Evolutionary conservation across 805 yeast genomes (phyloP), one percentile per base, ranked within the genome.

Genomic region (Barnettozyma botsteinii): DNA sequence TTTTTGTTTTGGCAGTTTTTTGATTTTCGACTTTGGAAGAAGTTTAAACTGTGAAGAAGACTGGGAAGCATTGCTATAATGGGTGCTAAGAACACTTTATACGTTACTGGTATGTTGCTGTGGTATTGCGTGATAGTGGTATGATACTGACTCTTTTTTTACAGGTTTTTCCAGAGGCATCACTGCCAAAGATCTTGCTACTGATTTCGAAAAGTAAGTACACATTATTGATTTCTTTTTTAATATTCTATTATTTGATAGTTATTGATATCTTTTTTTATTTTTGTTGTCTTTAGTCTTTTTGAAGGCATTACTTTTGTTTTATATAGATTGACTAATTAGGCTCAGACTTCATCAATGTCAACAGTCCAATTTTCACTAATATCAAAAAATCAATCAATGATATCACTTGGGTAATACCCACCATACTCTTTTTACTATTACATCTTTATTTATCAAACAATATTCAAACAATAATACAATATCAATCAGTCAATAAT

Each of bases 161-260:
- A 11, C 26, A 60, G 81, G 65, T 13, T 77, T 79, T 56, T 56
- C 64, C 33, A 70, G 65, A 40, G 79, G 71, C 21, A 62, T 74
- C 38, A 67, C 67, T 52, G 83, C 83, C 13, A 70, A 70, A 37
- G 77, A 72, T 39, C 62, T 79, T 48, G 82, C 83, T 18, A 73
- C 75, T 15, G 73, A 70, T 33, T 77, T 79, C 50, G 83, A 78
- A 57, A 66, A 65, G 78, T 78, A 69, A 59, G 81, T 75, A 55
- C 5, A 12, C 4, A 4, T 5, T 38, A 27, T 41, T 31, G 26
- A 22, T 26, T 18, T 31, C 27, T 32, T 41, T 35, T 35, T 23
- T 29, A 18, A 29, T 40, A 21, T 29, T 35, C n/a, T 23, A 35
- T 35, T 21, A 11, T 31, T 35, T 37, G 17, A 15, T 38, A 7